These are phyloP conservation scores for Cyclotella sp. DNA, from an alignment of 108 stramenopile species.

Conservation along the genomic window DNA sequence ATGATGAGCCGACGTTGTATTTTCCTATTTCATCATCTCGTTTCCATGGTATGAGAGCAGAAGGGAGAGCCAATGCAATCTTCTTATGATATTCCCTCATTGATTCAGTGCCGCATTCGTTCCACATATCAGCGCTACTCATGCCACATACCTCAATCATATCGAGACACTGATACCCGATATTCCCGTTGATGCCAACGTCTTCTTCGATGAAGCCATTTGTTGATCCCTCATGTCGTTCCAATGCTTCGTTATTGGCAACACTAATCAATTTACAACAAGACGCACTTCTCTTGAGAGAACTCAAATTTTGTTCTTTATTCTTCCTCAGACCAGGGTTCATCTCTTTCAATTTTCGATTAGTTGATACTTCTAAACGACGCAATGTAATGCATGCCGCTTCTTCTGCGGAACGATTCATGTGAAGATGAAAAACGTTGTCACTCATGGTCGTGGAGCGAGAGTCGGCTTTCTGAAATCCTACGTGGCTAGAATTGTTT, in stretches of 20 bases:
- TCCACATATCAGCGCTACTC: conserved; percentile 32
- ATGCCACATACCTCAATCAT: conserved; percentile 19
- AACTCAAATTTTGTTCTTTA: conserved; percentile 14
- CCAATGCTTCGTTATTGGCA: not conserved
- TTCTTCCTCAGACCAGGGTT: not conserved
- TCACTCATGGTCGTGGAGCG: conserved; percentile 5
- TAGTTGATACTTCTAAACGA: conserved; percentile 43
- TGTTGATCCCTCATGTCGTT: not conserved
- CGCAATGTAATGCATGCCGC: conserved; percentile 28
- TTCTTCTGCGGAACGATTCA: conserved; percentile 50
- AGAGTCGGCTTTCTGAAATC: not conserved
- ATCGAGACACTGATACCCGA: not conserved
- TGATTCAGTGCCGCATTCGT: not conserved
- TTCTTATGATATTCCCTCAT: not conserved
- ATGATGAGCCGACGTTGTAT: not conserved
- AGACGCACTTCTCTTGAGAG: not conserved
- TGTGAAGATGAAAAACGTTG: conserved; percentile 35
- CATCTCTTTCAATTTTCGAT: conserved; percentile 26
- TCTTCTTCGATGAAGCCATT: not conserved
- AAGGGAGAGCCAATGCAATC: conserved; percentile 24
- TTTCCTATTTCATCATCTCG: not conserved
- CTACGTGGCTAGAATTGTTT: conserved; percentile 1
- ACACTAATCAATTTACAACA: not conserved
- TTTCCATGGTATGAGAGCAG: conserved; percentile 14
- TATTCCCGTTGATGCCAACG: not conserved